Evolutionary conservation across 768 basidiomycete species (phyloP).

Genomic region (Mycena galericulata): DNA sequence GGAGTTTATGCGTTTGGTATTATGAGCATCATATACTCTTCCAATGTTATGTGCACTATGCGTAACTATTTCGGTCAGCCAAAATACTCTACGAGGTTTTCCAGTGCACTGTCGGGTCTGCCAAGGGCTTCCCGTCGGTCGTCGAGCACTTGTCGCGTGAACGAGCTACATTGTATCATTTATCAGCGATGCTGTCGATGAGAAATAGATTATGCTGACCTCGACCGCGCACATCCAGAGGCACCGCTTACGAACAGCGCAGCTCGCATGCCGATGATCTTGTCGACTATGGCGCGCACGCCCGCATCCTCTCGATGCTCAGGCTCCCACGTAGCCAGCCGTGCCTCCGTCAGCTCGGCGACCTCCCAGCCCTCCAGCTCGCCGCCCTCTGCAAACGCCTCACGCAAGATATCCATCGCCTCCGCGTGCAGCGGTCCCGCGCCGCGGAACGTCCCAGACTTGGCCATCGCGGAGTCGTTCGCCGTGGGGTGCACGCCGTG

Average conservation of each 20-base stretch:
- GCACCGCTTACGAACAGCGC: constrained; percentile 64
- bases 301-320: constrained; percentile 61
- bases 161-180: constrained; percentile 56
- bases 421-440: constrained; percentile 56
- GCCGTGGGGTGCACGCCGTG: constrained; percentile 36
- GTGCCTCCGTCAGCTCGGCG: constrained; percentile 56
- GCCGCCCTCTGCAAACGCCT: constrained; percentile 56
- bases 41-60: constrained; percentile 22
- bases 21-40: constrained; percentile 14
- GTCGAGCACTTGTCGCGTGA: constrained; percentile 65
- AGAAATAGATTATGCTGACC: constrained; percentile 45
- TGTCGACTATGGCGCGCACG: constrained; percentile 66
- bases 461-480: constrained; percentile 20
- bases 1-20: constrained; percentile 27
- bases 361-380: constrained; percentile 54
- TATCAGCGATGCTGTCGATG: constrained; percentile 30
- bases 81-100: constrained; percentile 60
- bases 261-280: constrained; percentile 62
- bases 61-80: constrained; percentile 36
- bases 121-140: constrained; percentile 47
- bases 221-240: constrained; percentile 58
- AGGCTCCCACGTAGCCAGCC: constrained; percentile 33
- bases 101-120: constrained; percentile 35
- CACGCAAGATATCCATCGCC: constrained; percentile 57
- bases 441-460: constrained; percentile 61